Conservation (phyloP, 1,139 yeast species). For the Debaryomycetaceae sp. region DNA sequence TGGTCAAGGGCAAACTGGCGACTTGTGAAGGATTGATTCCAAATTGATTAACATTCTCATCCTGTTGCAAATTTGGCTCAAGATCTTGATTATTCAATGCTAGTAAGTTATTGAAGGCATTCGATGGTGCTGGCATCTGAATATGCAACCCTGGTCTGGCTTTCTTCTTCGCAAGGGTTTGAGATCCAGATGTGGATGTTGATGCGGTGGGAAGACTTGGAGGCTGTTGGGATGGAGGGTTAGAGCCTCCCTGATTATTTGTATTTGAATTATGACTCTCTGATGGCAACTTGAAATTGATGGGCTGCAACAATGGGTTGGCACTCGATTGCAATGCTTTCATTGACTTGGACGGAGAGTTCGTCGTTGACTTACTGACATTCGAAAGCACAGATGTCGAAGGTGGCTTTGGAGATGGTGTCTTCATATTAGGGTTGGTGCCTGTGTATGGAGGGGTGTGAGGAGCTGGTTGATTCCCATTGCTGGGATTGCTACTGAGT, state of each 20-base stretch:
- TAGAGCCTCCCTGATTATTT: background rate
- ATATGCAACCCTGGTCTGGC: conserved; percentile 41
- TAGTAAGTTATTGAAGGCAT: conserved; percentile 28
- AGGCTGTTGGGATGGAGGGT: conserved; percentile 3
- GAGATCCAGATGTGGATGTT: conserved; percentile 1
- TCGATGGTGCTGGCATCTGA: conserved; percentile 49
- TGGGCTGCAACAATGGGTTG: conserved; percentile 57
- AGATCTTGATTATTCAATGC: conserved; percentile 33
- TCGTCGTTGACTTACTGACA: conserved; percentile 16
- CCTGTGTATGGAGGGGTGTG: conserved; percentile 38
- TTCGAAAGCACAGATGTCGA: conserved; percentile 19
- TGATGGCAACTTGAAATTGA: conserved; percentile 41
- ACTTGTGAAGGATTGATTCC: conserved; percentile 57
- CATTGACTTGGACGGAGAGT: conserved; percentile 53
- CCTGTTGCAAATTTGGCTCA: conserved; percentile 11
- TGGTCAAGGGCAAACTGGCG: conserved; percentile 51
- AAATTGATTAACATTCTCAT: conserved; percentile 56
- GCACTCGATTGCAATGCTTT: conserved; percentile 46
- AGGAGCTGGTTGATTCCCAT: conserved; percentile 16
- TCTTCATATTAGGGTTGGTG: conserved; percentile 15
- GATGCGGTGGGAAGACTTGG: conserved; percentile 17
- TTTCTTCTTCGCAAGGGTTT: conserved; percentile 12
- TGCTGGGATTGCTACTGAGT: conserved; percentile 14
- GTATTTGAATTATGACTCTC: conserved; percentile 1
- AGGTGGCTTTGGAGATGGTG: conserved; percentile 43